A percentile compares a stretch with the other conserved stretches of the same genome.
phyloP scores from a whole-genome alignment of 352 stramenopile species.

The Globisporangium rhizosaccharum region DNA sequence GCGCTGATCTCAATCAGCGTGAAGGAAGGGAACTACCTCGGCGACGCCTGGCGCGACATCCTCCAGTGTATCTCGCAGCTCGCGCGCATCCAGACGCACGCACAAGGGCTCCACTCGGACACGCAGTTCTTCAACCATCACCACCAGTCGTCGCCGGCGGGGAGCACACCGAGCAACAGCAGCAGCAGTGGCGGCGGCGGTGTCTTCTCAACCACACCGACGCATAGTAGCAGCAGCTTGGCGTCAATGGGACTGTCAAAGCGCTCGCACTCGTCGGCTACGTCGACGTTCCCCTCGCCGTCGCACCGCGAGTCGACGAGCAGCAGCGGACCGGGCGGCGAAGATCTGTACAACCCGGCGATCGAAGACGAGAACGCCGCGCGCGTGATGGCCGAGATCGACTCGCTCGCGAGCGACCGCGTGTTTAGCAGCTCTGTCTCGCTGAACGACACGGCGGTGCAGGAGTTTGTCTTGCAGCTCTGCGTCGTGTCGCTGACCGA shows the following conservation, averaged over 20 bases:
- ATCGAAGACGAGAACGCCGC: slow-evolving; percentile 84
- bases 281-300: slow-evolving; percentile 33
- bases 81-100: slow-evolving; percentile 94
- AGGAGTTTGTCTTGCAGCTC: slow-evolving; percentile 89
- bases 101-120: slow-evolving; percentile 82
- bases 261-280: slow-evolving; percentile 13
- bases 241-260: slow-evolving; percentile 8
- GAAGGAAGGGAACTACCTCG: slow-evolving; percentile 96
- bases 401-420: slow-evolving; percentile 83
- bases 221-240: slow-evolving; percentile 21
- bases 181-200: background rate
- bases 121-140: slow-evolving; percentile 81
- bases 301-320: slow-evolving; percentile 46
- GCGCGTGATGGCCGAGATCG: slow-evolving; percentile 78
- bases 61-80: slow-evolving; percentile 97
- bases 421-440: slow-evolving; percentile 89
- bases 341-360: slow-evolving; percentile 64
- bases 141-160: slow-evolving; percentile 25
- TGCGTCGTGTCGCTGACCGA: slow-evolving; percentile 90
- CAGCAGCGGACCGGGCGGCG: slow-evolving; percentile 19
- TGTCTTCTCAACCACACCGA: slow-evolving; percentile 12
- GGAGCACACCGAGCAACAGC: slow-evolving; percentile 18
- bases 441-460: slow-evolving; percentile 66
- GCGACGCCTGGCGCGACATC: slow-evolving; percentile 95
- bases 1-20: slow-evolving; percentile 96